Evolutionary conservation across 805 yeast genomes (phyloP), one percentile per base, ranked within the genome.

Genomic region (Starmerella khaoyaiensis): DNA sequence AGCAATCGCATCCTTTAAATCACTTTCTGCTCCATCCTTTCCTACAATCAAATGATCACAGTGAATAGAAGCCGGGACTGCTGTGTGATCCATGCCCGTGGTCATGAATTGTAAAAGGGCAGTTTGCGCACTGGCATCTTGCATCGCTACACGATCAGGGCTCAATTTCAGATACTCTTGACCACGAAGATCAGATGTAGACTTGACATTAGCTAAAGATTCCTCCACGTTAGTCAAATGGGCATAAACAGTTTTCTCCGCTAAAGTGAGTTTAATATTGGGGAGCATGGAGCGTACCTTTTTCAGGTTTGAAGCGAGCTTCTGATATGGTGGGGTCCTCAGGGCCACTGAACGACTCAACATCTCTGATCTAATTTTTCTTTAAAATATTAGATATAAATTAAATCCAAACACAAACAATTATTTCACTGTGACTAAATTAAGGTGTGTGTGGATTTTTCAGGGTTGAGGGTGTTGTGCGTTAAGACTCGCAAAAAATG

Each of bases 91-190:
- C 72, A 87, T 73, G 25, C 94, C 93, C 48, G 95, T 87, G 37
- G 96, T 83, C 94, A 90, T 90, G 66, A 90, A 90, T 64, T 90
- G 98, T 52, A 90, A 67, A 50, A 90, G 68, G n/a, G 98, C 98
- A 82, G 87, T 90, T 64, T 90, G 98, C 15, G 98, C 98, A 22
- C 95, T 81, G n/a, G 98, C 98, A 68, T 90, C 98, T 68, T 90
- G 98, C 93, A 93, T 87, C 20, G 98, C 98, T 33, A 90, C 97
- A 59, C 98, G 75, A 59, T 90, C 98, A 18, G 98, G 98, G 58
- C 80, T 74, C 53, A 90, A 71, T 67, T 90, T 90, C 59, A 90
- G 71, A 63, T 90, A 90, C 36, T 86, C 74, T 34, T 76, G 67
- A 50, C 98, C 99, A 63, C 98, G 74, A 46, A 78, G 63, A 49